phyloP scores from a whole-genome alignment of 2,329 filamentous ascomycete species.

The Elsinoe batatas region DNA sequence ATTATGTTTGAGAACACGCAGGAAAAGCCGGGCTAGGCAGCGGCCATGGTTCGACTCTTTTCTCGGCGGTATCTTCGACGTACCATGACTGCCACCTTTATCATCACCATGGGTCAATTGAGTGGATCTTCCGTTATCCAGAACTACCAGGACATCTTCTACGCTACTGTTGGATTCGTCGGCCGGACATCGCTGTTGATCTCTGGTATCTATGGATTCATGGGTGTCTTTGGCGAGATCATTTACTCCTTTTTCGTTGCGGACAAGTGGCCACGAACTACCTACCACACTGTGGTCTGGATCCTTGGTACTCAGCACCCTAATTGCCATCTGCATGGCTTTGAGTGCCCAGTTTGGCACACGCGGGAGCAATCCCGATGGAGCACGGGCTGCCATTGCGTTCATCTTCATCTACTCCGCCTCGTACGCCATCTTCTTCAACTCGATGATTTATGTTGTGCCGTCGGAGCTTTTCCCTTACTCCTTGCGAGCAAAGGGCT shows the following conservation, averaged over 20 bases:
- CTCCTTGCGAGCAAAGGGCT: constrained; percentile 25
- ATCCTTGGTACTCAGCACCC: constrained; percentile 21
- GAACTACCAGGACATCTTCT: constrained; percentile 31
- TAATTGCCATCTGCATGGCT: constrained; percentile 19
- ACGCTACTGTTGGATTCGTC: constrained; percentile 27
- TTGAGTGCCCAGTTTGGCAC: constrained; percentile 22
- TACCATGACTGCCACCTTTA: constrained; percentile 26
- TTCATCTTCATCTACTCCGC: constrained; percentile 32
- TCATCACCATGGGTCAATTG: constrained; percentile 29
- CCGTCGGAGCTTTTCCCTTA: constrained; percentile 28
- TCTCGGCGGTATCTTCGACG: constrained; percentile 23
- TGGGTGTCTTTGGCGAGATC: constrained; percentile 30
- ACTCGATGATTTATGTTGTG: constrained; percentile 29
- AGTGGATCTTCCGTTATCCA: constrained; percentile 30
- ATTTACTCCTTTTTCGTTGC: constrained; percentile 27
- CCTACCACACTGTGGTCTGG: constrained; percentile 25
- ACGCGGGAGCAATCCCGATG: constrained; percentile 19
- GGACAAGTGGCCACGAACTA: constrained; percentile 28
- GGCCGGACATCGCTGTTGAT: constrained; percentile 28
- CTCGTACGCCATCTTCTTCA: constrained; percentile 31
- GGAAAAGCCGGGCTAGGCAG: not conserved
- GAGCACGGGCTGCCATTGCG: constrained; percentile 27
- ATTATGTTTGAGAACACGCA: constrained; percentile 22
- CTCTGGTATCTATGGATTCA: constrained; percentile 29
- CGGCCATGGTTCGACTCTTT: constrained; percentile 21